Percentiles rank a stretch among this genome's conserved stretches.
Evolutionary conservation across 2,329 filamentous ascomycete species (phyloP).

Genomic region (Trichoderma arundinaceum): DNA sequence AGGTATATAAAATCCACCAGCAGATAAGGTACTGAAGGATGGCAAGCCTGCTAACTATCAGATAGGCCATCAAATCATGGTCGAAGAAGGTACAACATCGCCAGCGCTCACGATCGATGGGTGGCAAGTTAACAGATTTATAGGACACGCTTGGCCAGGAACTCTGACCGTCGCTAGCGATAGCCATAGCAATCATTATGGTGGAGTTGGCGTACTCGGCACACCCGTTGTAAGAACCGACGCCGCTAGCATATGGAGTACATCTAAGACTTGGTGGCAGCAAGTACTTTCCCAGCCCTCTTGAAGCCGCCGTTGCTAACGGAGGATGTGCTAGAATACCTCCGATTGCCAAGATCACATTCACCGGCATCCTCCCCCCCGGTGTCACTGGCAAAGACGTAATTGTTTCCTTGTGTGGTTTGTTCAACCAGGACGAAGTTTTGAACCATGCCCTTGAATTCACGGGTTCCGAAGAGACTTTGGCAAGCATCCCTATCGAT

Average conservation of each 20-base stretch:
- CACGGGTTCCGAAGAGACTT: slow-evolving; percentile 76
- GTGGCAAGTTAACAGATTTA: no score
- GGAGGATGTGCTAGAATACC: slow-evolving; percentile 57
- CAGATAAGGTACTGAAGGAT: neutral
- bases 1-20: no score
- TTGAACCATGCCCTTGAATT: slow-evolving; percentile 91
- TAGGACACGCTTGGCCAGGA: slow-evolving; percentile 73
- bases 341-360: slow-evolving; percentile 77
- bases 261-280: slow-evolving; percentile 84
- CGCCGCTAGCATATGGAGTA: slow-evolving; percentile 84
- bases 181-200: slow-evolving; percentile 81
- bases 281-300: no score
- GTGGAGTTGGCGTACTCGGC: slow-evolving; percentile 76
- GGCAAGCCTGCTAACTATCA: slow-evolving; percentile 72
- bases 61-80: slow-evolving; percentile 92
- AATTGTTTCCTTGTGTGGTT: slow-evolving; percentile 83
- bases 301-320: no score
- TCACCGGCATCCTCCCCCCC: slow-evolving; percentile 74
- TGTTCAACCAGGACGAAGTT: slow-evolving; percentile 79
- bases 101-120: no score
- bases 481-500: slow-evolving; percentile 73
- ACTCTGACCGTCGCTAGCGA: slow-evolving; percentile 82
- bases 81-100: slow-evolving; percentile 64
- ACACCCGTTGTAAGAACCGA: slow-evolving; percentile 87
- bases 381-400: slow-evolving; percentile 94